Evolutionary conservation across 2,329 filamentous ascomycete species (phyloP), one percentile per base, ranked within the genome.

Genomic region (Zasmidium cellare): DNA sequence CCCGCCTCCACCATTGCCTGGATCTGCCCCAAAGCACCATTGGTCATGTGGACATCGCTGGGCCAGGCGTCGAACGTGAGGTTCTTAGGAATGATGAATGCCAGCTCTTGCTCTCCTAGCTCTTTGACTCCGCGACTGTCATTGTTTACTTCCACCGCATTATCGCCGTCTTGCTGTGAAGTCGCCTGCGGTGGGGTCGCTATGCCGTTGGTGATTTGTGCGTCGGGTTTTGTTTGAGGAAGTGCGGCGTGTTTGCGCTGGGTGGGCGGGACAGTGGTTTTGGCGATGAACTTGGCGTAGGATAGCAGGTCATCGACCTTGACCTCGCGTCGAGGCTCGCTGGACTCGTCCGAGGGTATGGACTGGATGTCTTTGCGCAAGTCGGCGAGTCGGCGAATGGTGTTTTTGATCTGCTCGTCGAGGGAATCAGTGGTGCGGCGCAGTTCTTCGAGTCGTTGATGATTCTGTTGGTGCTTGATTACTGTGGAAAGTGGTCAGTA

Each of bases 231-330:
- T 9, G 48, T 38, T 20, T 61, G 51, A 7, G 50, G 23, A 16
- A 58, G 47, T 5, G 44, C 53, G 46, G 38, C 41, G 3, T 60
- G 60, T 58, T 63, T 66, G 58, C 69, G 68, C 65, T 74, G 78
- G 2, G 84, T 84, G 0, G 87, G 87, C 0, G 91, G 90, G 12
- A 91, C 81, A 0, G 91, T 93, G 63, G 87, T 91, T 71, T 87
- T 89, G 72, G 87, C 89, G 69, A 96, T 94, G 63, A 87, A 86
- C 46, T 88, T 87, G 20, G 90, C 91, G 71, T 91, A 94, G 61
- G 80, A 82, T 20, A 96, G 85, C 0, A 96, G 84, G 65, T 92
- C 87, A 46, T 86, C 82, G 69, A 91, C 90, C 2, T 82, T 82
- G 51, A 94, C 77, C 20, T 78, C 72, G 46, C 74, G 74, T 11